These are phyloP conservation scores for Grigorovia humatica DNA, from an alignment of 805 yeast genomes.

Conservation along the genomic window DNA sequence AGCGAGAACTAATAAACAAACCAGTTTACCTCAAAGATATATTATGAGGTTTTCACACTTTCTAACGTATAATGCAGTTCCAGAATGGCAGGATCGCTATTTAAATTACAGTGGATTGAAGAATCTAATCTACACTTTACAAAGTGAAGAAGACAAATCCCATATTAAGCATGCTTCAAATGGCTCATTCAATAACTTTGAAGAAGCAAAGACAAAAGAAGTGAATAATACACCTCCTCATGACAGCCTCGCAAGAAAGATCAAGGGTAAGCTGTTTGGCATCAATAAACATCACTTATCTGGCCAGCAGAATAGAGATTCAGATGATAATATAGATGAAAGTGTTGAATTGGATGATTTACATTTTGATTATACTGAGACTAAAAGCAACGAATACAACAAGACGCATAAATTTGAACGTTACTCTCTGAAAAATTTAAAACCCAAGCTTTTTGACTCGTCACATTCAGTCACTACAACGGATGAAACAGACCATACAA, in stretches of 20 bases:
- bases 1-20: too few relatives aligned
- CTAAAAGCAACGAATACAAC: neutral
- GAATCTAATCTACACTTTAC: conserved; percentile 45
- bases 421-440: conserved; percentile 9
- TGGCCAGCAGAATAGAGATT: neutral
- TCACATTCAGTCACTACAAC: conserved; percentile 10
- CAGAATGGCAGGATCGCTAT: conserved; percentile 82
- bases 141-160: conserved; percentile 26
- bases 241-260: conserved; percentile 4
- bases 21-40: too few relatives aligned
- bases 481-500: conserved; percentile 18
- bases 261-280: conserved; percentile 9
- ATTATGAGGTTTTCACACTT: conserved; percentile 65
- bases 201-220: neutral
- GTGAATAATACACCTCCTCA: neutral
- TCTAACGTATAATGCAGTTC: conserved; percentile 57
- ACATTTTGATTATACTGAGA: neutral
- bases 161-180: neutral
- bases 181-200: neutral
- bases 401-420: neutral
- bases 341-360: conserved; percentile 22
- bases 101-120: conserved; percentile 56
- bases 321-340: conserved; percentile 7
- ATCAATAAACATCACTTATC: neutral
- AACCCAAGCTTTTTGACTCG: conserved; percentile 10